Evolutionary conservation across 2,329 filamentous ascomycete species (phyloP), one percentile per base, ranked within the genome.

Genomic region (Cercospora sp.): DNA sequence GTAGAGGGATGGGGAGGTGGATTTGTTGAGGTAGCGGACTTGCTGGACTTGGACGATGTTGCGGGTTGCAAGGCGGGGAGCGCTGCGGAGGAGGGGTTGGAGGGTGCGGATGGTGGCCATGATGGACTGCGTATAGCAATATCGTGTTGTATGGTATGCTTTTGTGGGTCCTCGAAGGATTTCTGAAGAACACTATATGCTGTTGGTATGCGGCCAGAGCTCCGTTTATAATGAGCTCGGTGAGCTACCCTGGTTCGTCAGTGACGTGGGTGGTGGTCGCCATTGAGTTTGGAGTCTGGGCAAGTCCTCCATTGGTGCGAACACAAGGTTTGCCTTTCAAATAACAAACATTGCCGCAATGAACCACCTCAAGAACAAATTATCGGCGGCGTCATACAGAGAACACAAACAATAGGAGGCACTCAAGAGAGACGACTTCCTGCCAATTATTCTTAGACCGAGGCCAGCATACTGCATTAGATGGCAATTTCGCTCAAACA

Each of bases 1-100:
- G 60, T 66, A 69, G 39, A 72, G 55, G 5, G 68, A 53, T 3
- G 71, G 67, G 7, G 65, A 60, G 6, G 65, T 64, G 18, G 60
- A 58, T 12, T 48, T 59, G 65, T 71, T 72, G 61, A 72, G 71
- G 65, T 71, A 70, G 20, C 70, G 66, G 23, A 58, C 36, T 62
- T 63, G 70, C 9, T 65, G 64, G 13, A 9, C 39, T 30, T 48
- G 42, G 53, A 7, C n/a, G 5, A 16, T 58, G 26, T 8, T 57
- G 28, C 53, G 53, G 28, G n/a, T 8, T 5, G n/a, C 13, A 1
- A 33, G 13, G 26, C 53, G 53, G 20, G 30, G 53, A 16, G 53
- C 26, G 23, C 6, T 30, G 28, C 26, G 30, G 28, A 51, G 20
- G 20, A 51, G 45, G 45, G 45, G 20, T 51, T 51, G 45, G 5